Percentiles rank a stretch among this genome's conserved stretches.
Evolutionary conservation across 148 eudicot species (phyloP).

Genomic region (Vaccinium darrowii): DNA sequence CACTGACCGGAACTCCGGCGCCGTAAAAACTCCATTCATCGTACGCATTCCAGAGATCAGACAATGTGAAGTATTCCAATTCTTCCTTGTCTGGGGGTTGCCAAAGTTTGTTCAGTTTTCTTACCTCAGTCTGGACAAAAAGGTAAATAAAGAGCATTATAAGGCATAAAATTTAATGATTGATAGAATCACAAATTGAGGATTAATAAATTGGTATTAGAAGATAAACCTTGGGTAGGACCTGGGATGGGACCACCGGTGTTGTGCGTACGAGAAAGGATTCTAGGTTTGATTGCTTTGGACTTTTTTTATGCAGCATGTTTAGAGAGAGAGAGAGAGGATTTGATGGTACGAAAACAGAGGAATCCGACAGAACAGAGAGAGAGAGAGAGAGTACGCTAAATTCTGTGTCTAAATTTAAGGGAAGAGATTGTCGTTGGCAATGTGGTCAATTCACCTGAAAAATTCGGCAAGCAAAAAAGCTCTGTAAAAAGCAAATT

Average conservation of each 20-base stretch:
- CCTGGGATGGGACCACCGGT: conserved; percentile 69
- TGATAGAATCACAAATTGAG: not conserved
- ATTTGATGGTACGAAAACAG: conserved; percentile 21
- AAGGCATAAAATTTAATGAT: not conserved
- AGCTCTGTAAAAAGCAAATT: not conserved
- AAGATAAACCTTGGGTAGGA: conserved; percentile 66
- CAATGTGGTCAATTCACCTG: conserved; percentile 14
- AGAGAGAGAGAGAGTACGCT: conserved; percentile 10
- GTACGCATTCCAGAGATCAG: conserved; percentile 78
- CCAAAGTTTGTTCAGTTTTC: conserved; percentile 74
- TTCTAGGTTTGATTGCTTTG: conserved; percentile 69
- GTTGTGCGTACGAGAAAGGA: conserved; percentile 71
- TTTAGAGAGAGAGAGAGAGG: conserved; percentile 16
- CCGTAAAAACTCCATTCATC: conserved; percentile 98
- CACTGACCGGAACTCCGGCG: conserved; percentile 70
- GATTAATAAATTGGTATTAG: not conserved
- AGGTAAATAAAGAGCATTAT: not conserved
- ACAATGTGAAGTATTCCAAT: conserved; percentile 60
- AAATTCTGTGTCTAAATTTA: not conserved
- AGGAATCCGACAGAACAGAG: conserved; percentile 20
- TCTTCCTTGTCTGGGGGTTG: conserved; percentile 80
- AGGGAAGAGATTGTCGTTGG: not conserved
- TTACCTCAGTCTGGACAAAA: conserved; percentile 58
- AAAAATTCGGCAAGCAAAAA: not conserved
- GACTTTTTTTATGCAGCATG: conserved; percentile 48